These are phyloP conservation scores for Sarocladium brachiariae DNA, from an alignment of 2,329 filamentous ascomycete genomes.

Conservation along the genomic window DNA sequence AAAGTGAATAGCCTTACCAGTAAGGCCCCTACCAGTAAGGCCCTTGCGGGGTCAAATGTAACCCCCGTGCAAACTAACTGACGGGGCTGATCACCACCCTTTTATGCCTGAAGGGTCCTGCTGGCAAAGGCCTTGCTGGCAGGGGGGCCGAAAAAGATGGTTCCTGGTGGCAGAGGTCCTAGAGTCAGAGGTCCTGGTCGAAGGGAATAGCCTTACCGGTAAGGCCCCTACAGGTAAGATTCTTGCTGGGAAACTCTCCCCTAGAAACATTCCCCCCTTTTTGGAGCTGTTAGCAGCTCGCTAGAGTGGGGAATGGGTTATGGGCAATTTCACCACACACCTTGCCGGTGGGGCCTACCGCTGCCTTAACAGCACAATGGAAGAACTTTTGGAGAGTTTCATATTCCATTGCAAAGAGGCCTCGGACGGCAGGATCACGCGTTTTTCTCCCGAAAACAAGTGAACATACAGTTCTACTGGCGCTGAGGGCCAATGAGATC, in stretches of 20 bases:
- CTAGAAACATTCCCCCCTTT: not conserved
- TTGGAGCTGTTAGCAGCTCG: conserved; percentile 1
- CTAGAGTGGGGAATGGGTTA: not conserved
- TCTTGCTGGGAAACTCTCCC: not conserved
- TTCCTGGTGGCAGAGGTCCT: not conserved
- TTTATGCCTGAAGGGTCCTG: not conserved
- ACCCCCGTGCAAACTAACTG: too few relatives aligned
- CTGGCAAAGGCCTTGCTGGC: not conserved
- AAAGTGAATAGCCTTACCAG: too few relatives aligned
- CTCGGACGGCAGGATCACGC: conserved; percentile 4
- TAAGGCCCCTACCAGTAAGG: too few relatives aligned
- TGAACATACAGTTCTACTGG: conserved; percentile 8
- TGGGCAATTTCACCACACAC: conserved; percentile 5
- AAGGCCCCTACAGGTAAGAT: not conserved
- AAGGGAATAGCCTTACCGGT: not conserved
- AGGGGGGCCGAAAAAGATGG: not conserved
- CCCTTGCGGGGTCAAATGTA: too few relatives aligned
- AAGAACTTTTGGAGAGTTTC: conserved; percentile 10
- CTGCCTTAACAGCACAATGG: conserved; percentile 6
- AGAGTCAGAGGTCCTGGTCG: not conserved
- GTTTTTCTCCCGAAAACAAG: conserved; percentile 1
- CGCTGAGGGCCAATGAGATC: not conserved
- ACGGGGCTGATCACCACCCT: too few relatives aligned
- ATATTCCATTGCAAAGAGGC: conserved; percentile 6
- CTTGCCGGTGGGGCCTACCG: conserved; percentile 1